Evolutionary conservation across 78 protist genomes (phyloP).

Genomic region (Protostelium mycophagum): DNA sequence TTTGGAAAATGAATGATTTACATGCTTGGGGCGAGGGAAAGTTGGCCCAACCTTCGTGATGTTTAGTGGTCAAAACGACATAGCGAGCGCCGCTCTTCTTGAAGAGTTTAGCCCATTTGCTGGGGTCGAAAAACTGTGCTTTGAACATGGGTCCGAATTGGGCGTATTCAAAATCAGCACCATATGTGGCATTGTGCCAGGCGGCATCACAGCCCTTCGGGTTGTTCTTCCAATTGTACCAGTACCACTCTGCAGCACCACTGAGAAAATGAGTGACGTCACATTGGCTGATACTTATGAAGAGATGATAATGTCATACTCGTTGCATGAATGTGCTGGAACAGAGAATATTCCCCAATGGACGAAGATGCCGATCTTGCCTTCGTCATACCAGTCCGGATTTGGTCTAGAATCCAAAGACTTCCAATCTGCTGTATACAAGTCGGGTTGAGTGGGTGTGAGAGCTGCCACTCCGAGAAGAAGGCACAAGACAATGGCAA

Average conservation of each 20-base stretch:
- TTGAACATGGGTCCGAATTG: conserved; percentile 33
- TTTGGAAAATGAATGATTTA: not conserved
- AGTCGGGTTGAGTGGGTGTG: no score
- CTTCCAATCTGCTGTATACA: not conserved
- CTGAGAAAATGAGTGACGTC: no score
- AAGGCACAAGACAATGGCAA: no score
- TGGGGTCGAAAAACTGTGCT: conserved; percentile 16
- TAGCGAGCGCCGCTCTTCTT: conserved; percentile 44
- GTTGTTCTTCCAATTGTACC: conserved; percentile 21
- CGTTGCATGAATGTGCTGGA: conserved; percentile 24
- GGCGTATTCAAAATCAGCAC: conserved; percentile 25
- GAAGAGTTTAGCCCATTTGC: conserved; percentile 37
- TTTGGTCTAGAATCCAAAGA: not conserved
- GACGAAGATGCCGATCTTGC: conserved; percentile 52
- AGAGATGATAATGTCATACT: not conserved
- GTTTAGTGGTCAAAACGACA: conserved; percentile 42
- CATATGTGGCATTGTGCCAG: conserved; percentile 27
- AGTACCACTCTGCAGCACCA: conserved; percentile 60
- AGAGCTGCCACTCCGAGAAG: no score
- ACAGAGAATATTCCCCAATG: conserved; percentile 64
- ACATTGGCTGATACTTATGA: not conserved
- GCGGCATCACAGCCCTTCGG: conserved; percentile 23
- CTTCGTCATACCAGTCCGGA: conserved; percentile 17
- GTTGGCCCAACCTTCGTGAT: conserved; percentile 45
- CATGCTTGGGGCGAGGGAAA: conserved; percentile 19